Evolutionary conservation across 768 basidiomycete genomes (phyloP).

Genomic region (Phaeolepiota aurea): DNA sequence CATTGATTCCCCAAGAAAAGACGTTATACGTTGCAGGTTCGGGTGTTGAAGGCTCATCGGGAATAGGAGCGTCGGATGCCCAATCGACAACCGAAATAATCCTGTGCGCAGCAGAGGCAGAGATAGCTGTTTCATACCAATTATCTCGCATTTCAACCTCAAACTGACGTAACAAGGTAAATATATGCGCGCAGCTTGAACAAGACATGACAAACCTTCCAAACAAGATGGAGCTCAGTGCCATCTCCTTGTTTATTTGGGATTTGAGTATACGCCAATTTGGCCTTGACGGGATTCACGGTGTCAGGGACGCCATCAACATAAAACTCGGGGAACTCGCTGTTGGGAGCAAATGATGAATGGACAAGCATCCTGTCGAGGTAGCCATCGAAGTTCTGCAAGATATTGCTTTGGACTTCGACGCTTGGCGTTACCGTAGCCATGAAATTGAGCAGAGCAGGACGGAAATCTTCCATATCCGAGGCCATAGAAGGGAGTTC

Average conservation of each 20-base stretch:
- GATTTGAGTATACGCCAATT: conserved; percentile 75
- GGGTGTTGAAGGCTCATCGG: conserved; percentile 19
- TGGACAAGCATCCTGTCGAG: conserved; percentile 39
- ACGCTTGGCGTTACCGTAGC: conserved; percentile 56
- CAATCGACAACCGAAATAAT: conserved; percentile 91
- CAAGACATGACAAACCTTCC: conserved; percentile 49
- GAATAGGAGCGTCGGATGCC: conserved; percentile 72
- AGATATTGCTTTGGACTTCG: conserved; percentile 39
- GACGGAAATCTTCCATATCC: conserved; percentile 34
- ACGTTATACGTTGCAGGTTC: conserved; percentile 54
- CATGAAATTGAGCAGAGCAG: conserved; percentile 75
- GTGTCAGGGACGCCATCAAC: conserved; percentile 67
- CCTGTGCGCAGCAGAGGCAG: conserved; percentile 62
- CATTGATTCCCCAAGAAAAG: conserved; percentile 79
- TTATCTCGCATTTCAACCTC: conserved; percentile 93
- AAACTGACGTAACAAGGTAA: conserved; percentile 45
- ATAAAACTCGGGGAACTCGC: conserved; percentile 26
- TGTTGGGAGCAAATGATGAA: conserved; percentile 33
- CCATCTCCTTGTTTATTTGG: conserved; percentile 52
- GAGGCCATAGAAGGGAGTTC: conserved; percentile 11
- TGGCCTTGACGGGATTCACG: conserved; percentile 73
- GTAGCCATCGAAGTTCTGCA: conserved; percentile 39
- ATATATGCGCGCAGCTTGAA: background rate
- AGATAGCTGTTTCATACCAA: conserved; percentile 91
- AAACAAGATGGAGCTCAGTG: conserved; percentile 66